These are phyloP conservation scores for Corrigiola litoralis DNA, from an alignment of 179 eudicot genomes.

Conservation along the genomic window DNA sequence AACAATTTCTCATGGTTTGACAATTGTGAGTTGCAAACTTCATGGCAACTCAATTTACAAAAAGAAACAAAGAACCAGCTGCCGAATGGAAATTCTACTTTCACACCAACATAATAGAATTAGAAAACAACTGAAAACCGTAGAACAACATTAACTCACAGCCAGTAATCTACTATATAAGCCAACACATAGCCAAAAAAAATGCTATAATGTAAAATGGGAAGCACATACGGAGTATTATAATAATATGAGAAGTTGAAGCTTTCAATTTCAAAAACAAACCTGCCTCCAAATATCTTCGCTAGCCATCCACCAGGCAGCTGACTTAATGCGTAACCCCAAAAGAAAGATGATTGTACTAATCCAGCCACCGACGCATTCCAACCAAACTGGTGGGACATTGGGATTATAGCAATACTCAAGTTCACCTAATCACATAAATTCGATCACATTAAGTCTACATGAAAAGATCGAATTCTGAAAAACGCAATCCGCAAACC, in stretches of 20 bases:
- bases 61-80: too few relatives aligned
- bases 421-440: slow-evolving; percentile 75
- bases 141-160: too few relatives aligned
- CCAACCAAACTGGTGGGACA: slow-evolving; percentile 99
- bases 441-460: neutral
- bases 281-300: slow-evolving; percentile 94
- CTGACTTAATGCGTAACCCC: slow-evolving; percentile 98
- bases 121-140: too few relatives aligned
- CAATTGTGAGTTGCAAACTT: too few relatives aligned
- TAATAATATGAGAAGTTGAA: neutral
- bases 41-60: too few relatives aligned
- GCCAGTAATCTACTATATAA: too few relatives aligned
- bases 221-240: neutral
- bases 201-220: neutral
- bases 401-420: slow-evolving; percentile 96
- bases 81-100: too few relatives aligned
- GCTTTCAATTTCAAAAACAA: slow-evolving; percentile 26
- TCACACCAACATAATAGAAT: too few relatives aligned
- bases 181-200: too few relatives aligned
- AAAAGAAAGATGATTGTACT: slow-evolving; percentile 96
- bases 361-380: slow-evolving; percentile 85
- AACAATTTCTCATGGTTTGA: too few relatives aligned
- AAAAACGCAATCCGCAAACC: neutral
- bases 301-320: slow-evolving; percentile 98
- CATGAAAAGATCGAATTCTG: neutral